Conservation (phyloP, 1,139 yeast species). For the Candida sanyaensis region DNA sequence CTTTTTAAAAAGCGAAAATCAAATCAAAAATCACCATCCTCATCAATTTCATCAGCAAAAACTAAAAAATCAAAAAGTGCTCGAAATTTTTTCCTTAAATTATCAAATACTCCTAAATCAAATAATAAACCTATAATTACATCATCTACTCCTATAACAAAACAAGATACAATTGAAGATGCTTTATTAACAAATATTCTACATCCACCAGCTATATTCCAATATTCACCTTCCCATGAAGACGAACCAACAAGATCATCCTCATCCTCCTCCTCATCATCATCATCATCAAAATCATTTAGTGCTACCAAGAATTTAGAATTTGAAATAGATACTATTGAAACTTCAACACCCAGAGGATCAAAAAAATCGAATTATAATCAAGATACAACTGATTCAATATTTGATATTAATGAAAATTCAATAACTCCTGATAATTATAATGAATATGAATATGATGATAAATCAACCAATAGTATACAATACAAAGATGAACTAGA, state of each 20-base stretch:
- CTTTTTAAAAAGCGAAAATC: not conserved
- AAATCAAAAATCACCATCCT: not conserved
- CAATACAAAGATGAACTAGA: not conserved
- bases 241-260: not conserved
- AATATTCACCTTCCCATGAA: not conserved
- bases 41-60: not conserved
- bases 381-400: not conserved
- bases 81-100: slow-evolving; percentile 10
- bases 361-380: not conserved
- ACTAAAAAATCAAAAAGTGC: slow-evolving; percentile 12
- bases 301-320: slow-evolving; percentile 2
- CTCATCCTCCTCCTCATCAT: too few relatives aligned
- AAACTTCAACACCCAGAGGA: slow-evolving; percentile 6
- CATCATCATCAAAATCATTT: too few relatives aligned
- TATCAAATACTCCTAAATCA: slow-evolving; percentile 5
- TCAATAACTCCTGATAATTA: not conserved
- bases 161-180: not conserved
- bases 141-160: not conserved
- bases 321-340: slow-evolving; percentile 8
- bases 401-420: not conserved
- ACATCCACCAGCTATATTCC: not conserved
- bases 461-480: not conserved
- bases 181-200: not conserved
- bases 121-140: not conserved
- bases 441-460: not conserved